Base-by-base conservation (phyloP, 768 basidiomycete species). In the Holtermanniella nyarrowii region DNA sequence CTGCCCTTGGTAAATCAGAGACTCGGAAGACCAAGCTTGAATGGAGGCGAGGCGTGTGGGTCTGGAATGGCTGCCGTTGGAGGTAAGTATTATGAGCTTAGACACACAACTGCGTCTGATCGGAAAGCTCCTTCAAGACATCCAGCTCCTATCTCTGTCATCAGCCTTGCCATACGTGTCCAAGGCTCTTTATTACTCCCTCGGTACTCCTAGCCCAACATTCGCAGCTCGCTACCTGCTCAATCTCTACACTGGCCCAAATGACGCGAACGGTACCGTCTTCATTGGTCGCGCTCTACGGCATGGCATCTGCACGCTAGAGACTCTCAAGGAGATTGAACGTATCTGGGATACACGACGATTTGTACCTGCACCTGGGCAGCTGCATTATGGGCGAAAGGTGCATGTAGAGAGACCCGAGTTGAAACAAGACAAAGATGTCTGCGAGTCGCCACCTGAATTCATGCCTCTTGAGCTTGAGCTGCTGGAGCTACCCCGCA, bases 61-160 rank as follows among this genome's bases (percentile, higher is more conserved):
- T 7, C 31, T 37, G 10, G 10, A 37, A 7, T 7, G 16, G 10
- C 31, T 37, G 31, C 31, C 31, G 31, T 16, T 37, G 10, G 31
- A 37, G 31, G 31, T 37, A 7, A 7, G 31, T 37, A 37, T 37
- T 37, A 16, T 37, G n/a, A n/a, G n/a, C 31, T 16, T 16, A 37
- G 31, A 7, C 31, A 37, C 10, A 37, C 7, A 7, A 16, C 31
- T 37, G 16, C 10, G 10, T 37, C 16, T 7, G 10, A 16, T 37
- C 16, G 10, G 10, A 2, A 59, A 91, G 89, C 76, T 96, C 7
- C 70, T 91, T 0, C 83, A 84, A 59, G 80, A 88, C 50, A 77
- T 93, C 13, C 84, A 89, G 58, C 76, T 85, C 16, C 76, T 76
- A 56, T 81, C 87, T 0, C 72, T 80, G 4, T 87, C 85, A 2